Evolutionary conservation across 495 filamentous ascomycete species (phyloP), one percentile per base, ranked within the genome.

Genomic region (Terfezia claveryi): DNA sequence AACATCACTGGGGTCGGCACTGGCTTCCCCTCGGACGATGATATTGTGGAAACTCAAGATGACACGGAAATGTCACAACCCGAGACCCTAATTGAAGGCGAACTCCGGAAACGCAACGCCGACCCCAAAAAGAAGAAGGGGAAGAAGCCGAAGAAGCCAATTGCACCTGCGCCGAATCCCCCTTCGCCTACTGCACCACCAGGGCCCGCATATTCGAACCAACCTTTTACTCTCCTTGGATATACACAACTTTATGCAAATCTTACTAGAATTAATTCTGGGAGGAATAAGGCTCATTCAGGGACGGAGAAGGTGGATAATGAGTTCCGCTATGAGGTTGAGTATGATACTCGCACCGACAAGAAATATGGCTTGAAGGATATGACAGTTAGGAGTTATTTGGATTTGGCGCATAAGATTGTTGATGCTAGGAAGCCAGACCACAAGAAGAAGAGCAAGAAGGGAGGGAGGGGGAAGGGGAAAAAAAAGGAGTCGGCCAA

Each of bases 211-310:
- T 96, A 99, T 67, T 89, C 81, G 4, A 79, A 82, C 36, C 92
- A 99, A 65, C 69, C 85, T 0, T 71, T 94, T 23, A 81, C 83
- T 0, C 70, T 82, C 57, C 72, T 83, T 2, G 73, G 82, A 10
- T 95, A 83, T 64, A 87, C 79, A 4, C 91, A 99, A 61, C 95
- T 92, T 69, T 94, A 74, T 66, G 87, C 88, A 49, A 99, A 99
- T 68, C 70, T 99, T 2, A 95, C 92, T 0, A 68, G 74, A 56
- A 80, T 92, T 70, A 92, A 96, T 65, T 81, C 80, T 49, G 73
- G 80, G 60, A 71, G 75, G 2, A 57, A 64, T 11, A 20, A 14
- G 14, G 41, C 12, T 20, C 12, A 6, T 4, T 2, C 4, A 5
- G 37, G 56, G 37, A 50, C 68, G 64, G 59, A 58, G n/a, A 56